These are phyloP conservation scores for Tardiomyces blankii DNA, from an alignment of 1,139 yeast species.

Conservation along the genomic window DNA sequence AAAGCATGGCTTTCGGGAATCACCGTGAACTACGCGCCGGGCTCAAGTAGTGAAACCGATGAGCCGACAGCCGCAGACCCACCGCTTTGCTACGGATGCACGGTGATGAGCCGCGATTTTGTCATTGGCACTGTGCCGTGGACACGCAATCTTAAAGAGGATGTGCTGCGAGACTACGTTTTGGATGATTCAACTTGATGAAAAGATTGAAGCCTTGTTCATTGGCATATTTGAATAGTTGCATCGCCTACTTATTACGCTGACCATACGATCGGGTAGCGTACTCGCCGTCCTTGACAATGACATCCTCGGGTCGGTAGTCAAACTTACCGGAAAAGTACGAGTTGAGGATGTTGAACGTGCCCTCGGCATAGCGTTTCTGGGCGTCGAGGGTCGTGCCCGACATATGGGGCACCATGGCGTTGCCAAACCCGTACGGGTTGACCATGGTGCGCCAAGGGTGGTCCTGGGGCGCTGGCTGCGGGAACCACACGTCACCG, in stretches of 20 bases:
- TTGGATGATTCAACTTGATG: background rate
- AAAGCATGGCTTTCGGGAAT: constrained; percentile 60
- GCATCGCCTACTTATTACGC: background rate
- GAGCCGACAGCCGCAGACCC: background rate
- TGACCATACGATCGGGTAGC: constrained; percentile 54
- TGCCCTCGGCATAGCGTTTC: constrained; percentile 60
- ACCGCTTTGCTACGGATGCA: background rate
- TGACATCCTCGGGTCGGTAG: constrained; percentile 64
- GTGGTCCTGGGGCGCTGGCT: constrained; percentile 67
- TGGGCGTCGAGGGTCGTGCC: constrained; percentile 80
- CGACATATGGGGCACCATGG: constrained; percentile 77
- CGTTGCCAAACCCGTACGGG: constrained; percentile 64
- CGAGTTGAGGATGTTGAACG: constrained; percentile 49
- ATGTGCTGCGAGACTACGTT: background rate
- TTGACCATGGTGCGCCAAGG: constrained; percentile 69
- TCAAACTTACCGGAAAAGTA: constrained; percentile 53
- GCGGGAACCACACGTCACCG: constrained; percentile 78
- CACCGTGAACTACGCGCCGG: constrained; percentile 53
- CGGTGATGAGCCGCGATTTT: background rate
- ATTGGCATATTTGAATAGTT: too few relatives aligned
- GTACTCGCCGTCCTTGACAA: constrained; percentile 60
- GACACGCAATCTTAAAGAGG: background rate
- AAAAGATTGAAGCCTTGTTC: too few relatives aligned
- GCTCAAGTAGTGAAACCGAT: constrained; percentile 13
- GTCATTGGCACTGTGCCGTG: background rate